A percentile compares a stretch with the other conserved stretches of the same genome.
phyloP scores from a whole-genome alignment of 768 basidiomycete genomes.

The Lentinus brumalis region DNA sequence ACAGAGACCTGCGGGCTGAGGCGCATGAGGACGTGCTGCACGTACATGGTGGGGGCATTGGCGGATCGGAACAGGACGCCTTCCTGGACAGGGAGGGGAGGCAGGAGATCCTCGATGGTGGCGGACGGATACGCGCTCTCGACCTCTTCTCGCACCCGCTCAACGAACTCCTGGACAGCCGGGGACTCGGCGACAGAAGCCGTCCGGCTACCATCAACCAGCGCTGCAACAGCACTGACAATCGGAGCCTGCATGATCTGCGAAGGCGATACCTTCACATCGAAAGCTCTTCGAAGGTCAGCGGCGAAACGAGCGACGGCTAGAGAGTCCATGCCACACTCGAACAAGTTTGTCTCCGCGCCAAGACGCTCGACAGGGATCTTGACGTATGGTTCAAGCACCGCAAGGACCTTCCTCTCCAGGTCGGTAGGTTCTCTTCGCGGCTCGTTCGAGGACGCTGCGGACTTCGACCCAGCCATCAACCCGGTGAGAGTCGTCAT shows the following conservation, averaged over 20 bases:
- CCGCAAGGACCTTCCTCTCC: slow-evolving; percentile 40
- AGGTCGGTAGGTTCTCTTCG: slow-evolving; percentile 24
- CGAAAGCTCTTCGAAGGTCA: slow-evolving; percentile 26
- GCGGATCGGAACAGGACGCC: slow-evolving; percentile 47
- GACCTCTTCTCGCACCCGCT: slow-evolving; percentile 1
- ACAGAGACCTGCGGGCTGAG: slow-evolving; percentile 28
- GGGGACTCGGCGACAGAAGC: background rate
- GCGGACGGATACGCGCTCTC: slow-evolving; percentile 1
- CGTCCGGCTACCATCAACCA: background rate
- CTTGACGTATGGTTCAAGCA: slow-evolving; percentile 30
- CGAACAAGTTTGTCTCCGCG: slow-evolving; percentile 33
- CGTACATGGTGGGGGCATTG: slow-evolving; percentile 40
- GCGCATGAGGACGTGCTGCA: slow-evolving; percentile 45
- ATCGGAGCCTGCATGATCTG: slow-evolving; percentile 33
- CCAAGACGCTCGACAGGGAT: slow-evolving; percentile 16
- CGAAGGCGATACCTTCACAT: slow-evolving; percentile 25
- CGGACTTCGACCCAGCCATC: background rate
- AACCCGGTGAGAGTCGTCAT: slow-evolving; percentile 27
- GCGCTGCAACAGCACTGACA: slow-evolving; percentile 24
- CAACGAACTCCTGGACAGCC: slow-evolving; percentile 5
- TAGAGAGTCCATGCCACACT: slow-evolving; percentile 37
- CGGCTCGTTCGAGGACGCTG: background rate
- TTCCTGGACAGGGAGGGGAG: slow-evolving; percentile 50
- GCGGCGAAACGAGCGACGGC: slow-evolving; percentile 27
- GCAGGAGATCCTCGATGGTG: slow-evolving; percentile 30